These are phyloP conservation scores for Nakazawaea wickerhamii DNA, from an alignment of 805 yeast species.

Conservation along the genomic window DNA sequence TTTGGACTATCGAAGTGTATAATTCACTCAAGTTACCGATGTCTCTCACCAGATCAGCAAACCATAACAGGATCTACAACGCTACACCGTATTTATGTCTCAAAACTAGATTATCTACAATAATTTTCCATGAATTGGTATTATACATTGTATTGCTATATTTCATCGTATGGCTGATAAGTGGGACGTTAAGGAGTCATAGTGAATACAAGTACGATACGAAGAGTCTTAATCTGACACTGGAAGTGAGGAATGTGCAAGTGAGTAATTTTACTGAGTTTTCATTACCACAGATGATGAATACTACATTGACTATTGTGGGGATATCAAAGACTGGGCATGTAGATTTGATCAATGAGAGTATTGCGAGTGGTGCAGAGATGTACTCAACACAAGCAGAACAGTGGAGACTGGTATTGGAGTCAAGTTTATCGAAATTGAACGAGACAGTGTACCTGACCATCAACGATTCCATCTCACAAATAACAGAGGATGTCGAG, in stretches of 20 bases:
- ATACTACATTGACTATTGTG: neutral
- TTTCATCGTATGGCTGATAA: neutral
- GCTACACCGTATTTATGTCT: constrained; percentile 9
- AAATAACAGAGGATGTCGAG: neutral
- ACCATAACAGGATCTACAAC: constrained; percentile 3
- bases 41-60: neutral
- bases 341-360: neutral
- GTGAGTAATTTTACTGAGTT: neutral
- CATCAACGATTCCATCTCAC: neutral
- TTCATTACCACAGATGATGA: neutral
- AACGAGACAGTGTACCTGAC: neutral
- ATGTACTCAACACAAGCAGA: no score
- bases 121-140: neutral
- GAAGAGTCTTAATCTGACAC: neutral
- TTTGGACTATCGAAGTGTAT: no score
- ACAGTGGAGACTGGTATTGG: neutral
- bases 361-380: neutral
- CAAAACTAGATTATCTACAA: constrained; percentile 4
- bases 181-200: neutral
- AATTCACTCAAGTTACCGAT: no score
- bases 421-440: neutral
- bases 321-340: neutral
- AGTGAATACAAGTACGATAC: neutral
- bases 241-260: neutral
- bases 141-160: neutral